Base-by-base conservation (phyloP, 164 flowering plant species). In the Vitis rupestris region DNA sequence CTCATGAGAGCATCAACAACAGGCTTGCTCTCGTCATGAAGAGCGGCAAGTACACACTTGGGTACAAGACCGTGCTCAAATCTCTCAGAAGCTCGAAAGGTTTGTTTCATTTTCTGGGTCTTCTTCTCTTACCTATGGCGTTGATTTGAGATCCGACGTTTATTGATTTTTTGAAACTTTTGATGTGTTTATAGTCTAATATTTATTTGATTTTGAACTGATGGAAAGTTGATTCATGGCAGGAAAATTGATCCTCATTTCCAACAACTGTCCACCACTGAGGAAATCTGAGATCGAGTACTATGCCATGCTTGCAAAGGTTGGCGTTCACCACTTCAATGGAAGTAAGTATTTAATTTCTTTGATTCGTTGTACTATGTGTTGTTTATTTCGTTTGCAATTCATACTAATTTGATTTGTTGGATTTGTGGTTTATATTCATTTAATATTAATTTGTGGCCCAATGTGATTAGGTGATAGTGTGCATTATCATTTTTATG, bases 1-100 rank as follows among this genome's bases (percentile, higher is more conserved):
- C 91, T 10, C 93, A 88, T 81, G 96, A 90, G 79, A 85, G 87
- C 81, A 88, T 90, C 78, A 90, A 90, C 89, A 90, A 78, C 78
- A 80, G 93, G 68, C 75, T 90, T 50, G 96, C 96, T 74, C 88
- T 89, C 12, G 93, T 87, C 29, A 86, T 90, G 93, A 90, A 90
- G 91, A 88, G 96, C 49, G 96, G 96, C 0, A 90, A 88, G 70
- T 88, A 79, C 81, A 87, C 91, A 1, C 79, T 90, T 10, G 96
- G 93, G 2, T 90, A 90, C 84, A 90, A 90, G 76, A 87, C 96
- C 19, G 93, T 90, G 52, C 89, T 90, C 65, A 82, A 76, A 50
- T 70, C 92, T 13, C 88, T 90, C 44, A 75, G 95, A 61, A 82
- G 51, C 78, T 90, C 95, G 27, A 87, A 87, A 78, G 87, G 90